A percentile compares a stretch with the other conserved stretches of the same genome.
phyloP scores from a whole-genome alignment of 306 rosid genomes.

The Mimosa bimucronata region DNA sequence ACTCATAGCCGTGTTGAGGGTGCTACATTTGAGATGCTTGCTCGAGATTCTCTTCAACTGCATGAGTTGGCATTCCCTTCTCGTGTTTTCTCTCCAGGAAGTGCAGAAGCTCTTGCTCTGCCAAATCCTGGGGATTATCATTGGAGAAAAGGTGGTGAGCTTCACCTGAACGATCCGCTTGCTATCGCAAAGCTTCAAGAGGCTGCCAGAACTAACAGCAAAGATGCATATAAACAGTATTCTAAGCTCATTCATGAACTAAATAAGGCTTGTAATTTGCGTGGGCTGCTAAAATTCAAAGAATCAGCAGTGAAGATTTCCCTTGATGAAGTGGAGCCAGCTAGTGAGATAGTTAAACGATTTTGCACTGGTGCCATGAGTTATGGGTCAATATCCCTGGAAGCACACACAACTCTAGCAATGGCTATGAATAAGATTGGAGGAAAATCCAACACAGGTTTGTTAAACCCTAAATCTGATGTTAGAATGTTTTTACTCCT shows the following conservation, averaged over 20 bases:
- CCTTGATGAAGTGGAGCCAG: slow-evolving; percentile 92
- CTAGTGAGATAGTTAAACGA: slow-evolving; percentile 91
- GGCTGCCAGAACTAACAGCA: slow-evolving; percentile 92
- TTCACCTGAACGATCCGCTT: slow-evolving; percentile 95
- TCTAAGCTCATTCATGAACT: slow-evolving; percentile 82
- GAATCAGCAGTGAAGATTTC: slow-evolving; percentile 58
- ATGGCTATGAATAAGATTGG: slow-evolving; percentile 93
- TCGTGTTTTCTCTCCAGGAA: slow-evolving; percentile 75
- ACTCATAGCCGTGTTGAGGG: slow-evolving; percentile 99
- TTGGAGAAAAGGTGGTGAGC: slow-evolving; percentile 98
- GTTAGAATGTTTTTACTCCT: slow-evolving; percentile 4
- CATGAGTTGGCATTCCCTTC: slow-evolving; percentile 93
- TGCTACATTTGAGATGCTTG: slow-evolving; percentile 95
- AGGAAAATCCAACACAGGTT: slow-evolving; percentile 99
- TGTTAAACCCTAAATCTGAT: slow-evolving; percentile 29
- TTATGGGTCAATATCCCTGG: slow-evolving; percentile 97
- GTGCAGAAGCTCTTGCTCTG: slow-evolving; percentile 91
- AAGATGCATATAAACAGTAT: slow-evolving; percentile 84
- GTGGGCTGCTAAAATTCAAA: slow-evolving; percentile 89
- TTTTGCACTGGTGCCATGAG: slow-evolving; percentile 99
- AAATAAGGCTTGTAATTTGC: slow-evolving; percentile 91
- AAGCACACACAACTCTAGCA: slow-evolving; percentile 93
- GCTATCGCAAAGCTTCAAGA: slow-evolving; percentile 96
- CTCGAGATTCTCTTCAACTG: slow-evolving; percentile 72
- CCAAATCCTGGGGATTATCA: slow-evolving; percentile 99